phyloP scores from a whole-genome alignment of 352 stramenopile species.

The Phytopythium montanum region DNA sequence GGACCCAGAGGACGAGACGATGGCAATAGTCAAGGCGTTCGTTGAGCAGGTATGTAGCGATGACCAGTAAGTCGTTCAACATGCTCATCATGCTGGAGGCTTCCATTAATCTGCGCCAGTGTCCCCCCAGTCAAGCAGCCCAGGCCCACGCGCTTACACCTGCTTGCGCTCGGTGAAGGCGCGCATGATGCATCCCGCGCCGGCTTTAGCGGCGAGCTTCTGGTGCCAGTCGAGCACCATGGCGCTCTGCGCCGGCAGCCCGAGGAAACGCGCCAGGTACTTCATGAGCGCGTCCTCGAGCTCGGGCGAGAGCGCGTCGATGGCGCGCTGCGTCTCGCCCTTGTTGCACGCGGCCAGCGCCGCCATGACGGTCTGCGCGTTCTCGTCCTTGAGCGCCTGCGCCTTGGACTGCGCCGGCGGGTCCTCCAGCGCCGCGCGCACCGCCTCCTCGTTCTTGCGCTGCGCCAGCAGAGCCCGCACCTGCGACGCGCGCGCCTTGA shows the following conservation, averaged over 20 bases:
- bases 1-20: slow-evolving; percentile 26
- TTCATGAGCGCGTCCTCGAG: slow-evolving; percentile 87
- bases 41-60: slow-evolving; percentile 17
- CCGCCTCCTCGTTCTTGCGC: slow-evolving; percentile 80
- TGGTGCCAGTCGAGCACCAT: slow-evolving; percentile 87
- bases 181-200: slow-evolving; percentile 84
- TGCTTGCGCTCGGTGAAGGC: slow-evolving; percentile 87
- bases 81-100: not conserved
- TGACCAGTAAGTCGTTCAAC: not conserved
- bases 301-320: slow-evolving; percentile 67
- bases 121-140: not conserved
- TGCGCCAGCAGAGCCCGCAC: slow-evolving; percentile 71
- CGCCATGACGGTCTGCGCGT: slow-evolving; percentile 75
- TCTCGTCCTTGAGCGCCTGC: slow-evolving; percentile 65
- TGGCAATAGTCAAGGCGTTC: slow-evolving; percentile 47
- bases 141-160: slow-evolving; percentile 32
- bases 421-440: slow-evolving; percentile 67
- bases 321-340: slow-evolving; percentile 78
- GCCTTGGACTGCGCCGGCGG: slow-evolving; percentile 60
- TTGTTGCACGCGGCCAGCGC: slow-evolving; percentile 84
- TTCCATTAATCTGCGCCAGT: not conserved
- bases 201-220: slow-evolving; percentile 82
- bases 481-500: slow-evolving; percentile 57
- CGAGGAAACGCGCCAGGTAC: slow-evolving; percentile 84
- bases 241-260: slow-evolving; percentile 69